Conservation (phyloP, 106 monocot genomes). For the Phalaenopsis equestris region DNA sequence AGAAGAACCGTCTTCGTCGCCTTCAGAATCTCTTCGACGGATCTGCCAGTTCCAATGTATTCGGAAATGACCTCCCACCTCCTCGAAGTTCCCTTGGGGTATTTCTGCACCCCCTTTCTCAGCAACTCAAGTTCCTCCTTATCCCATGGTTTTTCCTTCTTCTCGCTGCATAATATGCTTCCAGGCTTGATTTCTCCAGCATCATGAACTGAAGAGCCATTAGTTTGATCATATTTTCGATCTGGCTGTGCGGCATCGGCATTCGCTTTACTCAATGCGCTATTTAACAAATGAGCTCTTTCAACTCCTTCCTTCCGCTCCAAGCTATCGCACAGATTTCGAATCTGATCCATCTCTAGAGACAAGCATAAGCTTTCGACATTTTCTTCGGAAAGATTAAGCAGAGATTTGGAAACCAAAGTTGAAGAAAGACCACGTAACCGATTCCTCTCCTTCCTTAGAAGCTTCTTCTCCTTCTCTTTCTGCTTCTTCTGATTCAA, state of each 20-base stretch:
- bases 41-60: slow-evolving; percentile 79
- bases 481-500: slow-evolving; percentile 67
- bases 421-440: slow-evolving; percentile 44
- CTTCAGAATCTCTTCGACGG: slow-evolving; percentile 87
- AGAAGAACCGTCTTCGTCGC: slow-evolving; percentile 92
- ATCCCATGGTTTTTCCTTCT: slow-evolving; percentile 82
- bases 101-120: slow-evolving; percentile 80
- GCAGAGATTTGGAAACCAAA: slow-evolving; percentile 25
- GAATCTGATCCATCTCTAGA: slow-evolving; percentile 50
- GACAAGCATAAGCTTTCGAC: slow-evolving; percentile 58
- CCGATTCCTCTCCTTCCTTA: slow-evolving; percentile 72
- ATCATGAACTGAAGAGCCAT: slow-evolving; percentile 3
- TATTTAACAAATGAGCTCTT: slow-evolving; percentile 35
- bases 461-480: slow-evolving; percentile 82
- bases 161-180: slow-evolving; percentile 33
- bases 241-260: slow-evolving; percentile 8
- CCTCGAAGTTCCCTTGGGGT: slow-evolving; percentile 85
- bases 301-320: slow-evolving; percentile 34
- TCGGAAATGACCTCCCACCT: slow-evolving; percentile 96
- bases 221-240: slow-evolving; percentile 11
- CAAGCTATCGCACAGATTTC: slow-evolving; percentile 55
- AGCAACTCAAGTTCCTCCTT: slow-evolving; percentile 92
- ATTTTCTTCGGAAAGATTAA: slow-evolving; percentile 50
- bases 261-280: slow-evolving; percentile 23
- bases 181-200: slow-evolving; percentile 9